Conservation (phyloP, 1,139 yeast genomes). For the Yamadazyma sp. region DNA sequence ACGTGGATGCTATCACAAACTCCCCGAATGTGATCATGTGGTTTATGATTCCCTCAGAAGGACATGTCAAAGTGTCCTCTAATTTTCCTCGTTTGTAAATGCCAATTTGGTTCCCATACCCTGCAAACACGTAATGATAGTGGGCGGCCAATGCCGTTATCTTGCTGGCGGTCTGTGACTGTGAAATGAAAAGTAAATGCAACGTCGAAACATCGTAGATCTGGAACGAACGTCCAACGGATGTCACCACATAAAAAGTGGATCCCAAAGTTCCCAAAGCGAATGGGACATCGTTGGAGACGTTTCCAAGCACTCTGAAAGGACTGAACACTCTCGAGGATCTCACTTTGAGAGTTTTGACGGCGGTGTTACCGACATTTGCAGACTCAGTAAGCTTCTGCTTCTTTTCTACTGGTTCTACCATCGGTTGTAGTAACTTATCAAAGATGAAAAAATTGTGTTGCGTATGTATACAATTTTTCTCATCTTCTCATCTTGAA, state of each 20-base stretch:
- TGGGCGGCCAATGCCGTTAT: conserved; percentile 79
- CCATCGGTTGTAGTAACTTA: conserved; percentile 35
- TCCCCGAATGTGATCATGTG: conserved; percentile 75
- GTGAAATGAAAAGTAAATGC: conserved; percentile 84
- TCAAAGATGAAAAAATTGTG: conserved; percentile 2
- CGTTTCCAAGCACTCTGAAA: conserved; percentile 59
- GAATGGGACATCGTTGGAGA: conserved; percentile 77
- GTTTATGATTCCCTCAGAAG: conserved; percentile 36
- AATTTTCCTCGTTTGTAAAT: conserved; percentile 81
- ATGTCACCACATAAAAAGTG: conserved; percentile 83
- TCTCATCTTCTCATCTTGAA: conserved; percentile 5
- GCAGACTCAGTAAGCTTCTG: conserved; percentile 21
- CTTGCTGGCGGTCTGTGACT: conserved; percentile 65
- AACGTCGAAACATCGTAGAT: conserved; percentile 90
- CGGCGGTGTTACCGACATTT: too few species aligned
- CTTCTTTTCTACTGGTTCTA: conserved; percentile 32
- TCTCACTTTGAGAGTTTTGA: conserved; percentile 8
- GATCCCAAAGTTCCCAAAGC: conserved; percentile 88
- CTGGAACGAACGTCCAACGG: conserved; percentile 88
- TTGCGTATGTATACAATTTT: conserved; percentile 4
- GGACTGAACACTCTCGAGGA: conserved; percentile 45
- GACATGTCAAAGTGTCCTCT: conserved; percentile 52
- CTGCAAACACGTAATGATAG: conserved; percentile 81
- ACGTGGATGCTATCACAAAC: conserved; percentile 59
- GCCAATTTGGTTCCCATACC: conserved; percentile 69